A percentile compares a stretch with the other conserved stretches of the same genome.
Conservation (phyloP, 1,139 yeast genomes). For the Geotrichum cucujoidarum region DNA sequence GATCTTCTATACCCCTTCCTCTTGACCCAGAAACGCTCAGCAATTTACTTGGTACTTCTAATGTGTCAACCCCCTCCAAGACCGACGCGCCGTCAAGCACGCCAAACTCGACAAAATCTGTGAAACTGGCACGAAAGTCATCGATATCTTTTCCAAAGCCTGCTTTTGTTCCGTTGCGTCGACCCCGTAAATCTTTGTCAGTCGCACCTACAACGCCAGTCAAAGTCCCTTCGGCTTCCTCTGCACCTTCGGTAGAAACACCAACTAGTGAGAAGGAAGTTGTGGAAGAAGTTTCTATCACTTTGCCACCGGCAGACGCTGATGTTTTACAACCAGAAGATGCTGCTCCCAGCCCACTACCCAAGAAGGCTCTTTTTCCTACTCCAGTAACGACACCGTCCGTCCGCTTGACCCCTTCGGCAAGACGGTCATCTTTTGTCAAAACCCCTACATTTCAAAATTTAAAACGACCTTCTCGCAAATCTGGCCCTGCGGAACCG, state of each 20-base stretch:
- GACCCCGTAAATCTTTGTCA: slow-evolving; percentile 8
- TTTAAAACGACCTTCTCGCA: not conserved
- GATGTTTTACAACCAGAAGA: too few species aligned
- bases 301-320: too few species aligned
- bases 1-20: slow-evolving; percentile 18
- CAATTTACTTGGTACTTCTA: slow-evolving; percentile 10
- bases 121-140: slow-evolving; percentile 9
- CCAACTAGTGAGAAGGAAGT: too few species aligned
- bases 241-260: not conserved
- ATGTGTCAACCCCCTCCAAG: too few species aligned
- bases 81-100: not conserved
- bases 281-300: too few species aligned
- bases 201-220: not conserved
- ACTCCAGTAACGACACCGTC: slow-evolving; percentile 3
- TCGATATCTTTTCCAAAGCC: slow-evolving; percentile 7
- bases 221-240: not conserved
- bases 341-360: too few species aligned
- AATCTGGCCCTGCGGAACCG: not conserved
- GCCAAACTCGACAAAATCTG: slow-evolving; percentile 1
- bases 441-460: slow-evolving; percentile 4
- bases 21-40: slow-evolving; percentile 9
- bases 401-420: slow-evolving; percentile 1
- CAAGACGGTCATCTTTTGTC: slow-evolving; percentile 8
- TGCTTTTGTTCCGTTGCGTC: slow-evolving; percentile 13
- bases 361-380: not conserved